These are phyloP conservation scores for Fusarium siculi DNA, from an alignment of 2,329 filamentous ascomycete species.

Conservation along the genomic window DNA sequence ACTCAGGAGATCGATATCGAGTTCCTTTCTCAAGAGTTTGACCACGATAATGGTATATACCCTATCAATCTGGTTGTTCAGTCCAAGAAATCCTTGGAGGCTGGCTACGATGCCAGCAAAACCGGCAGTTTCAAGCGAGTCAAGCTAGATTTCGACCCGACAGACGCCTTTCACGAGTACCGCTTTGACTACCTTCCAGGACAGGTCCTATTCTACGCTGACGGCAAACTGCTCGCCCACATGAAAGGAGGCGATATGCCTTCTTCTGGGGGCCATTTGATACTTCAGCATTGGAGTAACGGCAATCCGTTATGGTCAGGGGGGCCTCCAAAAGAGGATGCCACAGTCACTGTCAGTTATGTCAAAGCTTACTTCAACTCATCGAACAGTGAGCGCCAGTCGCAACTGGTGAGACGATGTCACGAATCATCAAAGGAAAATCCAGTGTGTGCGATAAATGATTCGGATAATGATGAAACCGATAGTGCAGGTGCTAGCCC, in stretches of 20 bases:
- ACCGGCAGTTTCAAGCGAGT: slow-evolving; percentile 68
- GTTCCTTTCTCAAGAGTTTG: slow-evolving; percentile 75
- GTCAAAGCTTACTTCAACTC: slow-evolving; percentile 86
- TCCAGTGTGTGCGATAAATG: slow-evolving; percentile 35
- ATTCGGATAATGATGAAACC: background rate
- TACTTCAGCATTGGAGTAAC: slow-evolving; percentile 83
- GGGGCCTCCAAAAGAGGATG: slow-evolving; percentile 73
- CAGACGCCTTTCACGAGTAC: slow-evolving; percentile 77
- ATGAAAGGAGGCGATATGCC: slow-evolving; percentile 70
- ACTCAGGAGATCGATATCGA: slow-evolving; percentile 86
- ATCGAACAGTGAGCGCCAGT: slow-evolving; percentile 51
- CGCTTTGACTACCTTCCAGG: slow-evolving; percentile 78
- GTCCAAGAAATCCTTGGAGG: slow-evolving; percentile 66
- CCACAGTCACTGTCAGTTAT: slow-evolving; percentile 72
- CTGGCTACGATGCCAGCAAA: slow-evolving; percentile 70
- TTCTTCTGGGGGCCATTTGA: slow-evolving; percentile 69
- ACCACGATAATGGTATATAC: slow-evolving; percentile 59
- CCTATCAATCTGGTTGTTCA: slow-evolving; percentile 82
- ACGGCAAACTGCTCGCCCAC: slow-evolving; percentile 65
- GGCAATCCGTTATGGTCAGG: slow-evolving; percentile 77
- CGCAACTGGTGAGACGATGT: slow-evolving; percentile 22
- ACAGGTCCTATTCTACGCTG: slow-evolving; percentile 75
- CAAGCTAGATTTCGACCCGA: slow-evolving; percentile 73
- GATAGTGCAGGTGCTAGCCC: background rate
- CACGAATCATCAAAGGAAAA: slow-evolving; percentile 1